These are phyloP conservation scores for Jamesozyma hellenica DNA, from an alignment of 805 yeast species.

Conservation along the genomic window DNA sequence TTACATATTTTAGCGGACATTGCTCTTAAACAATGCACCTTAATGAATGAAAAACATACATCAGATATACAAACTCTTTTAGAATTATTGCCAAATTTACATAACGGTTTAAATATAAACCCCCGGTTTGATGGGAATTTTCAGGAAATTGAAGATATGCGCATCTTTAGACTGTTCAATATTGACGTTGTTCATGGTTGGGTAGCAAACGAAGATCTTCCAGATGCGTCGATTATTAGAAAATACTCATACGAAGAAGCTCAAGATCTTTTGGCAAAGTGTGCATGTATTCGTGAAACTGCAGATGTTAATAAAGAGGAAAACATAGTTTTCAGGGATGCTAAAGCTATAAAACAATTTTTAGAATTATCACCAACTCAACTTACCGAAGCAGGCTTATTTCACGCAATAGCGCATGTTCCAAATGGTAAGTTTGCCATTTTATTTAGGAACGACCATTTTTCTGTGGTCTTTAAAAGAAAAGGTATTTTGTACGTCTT, in stretches of 20 bases:
- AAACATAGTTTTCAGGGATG: slow-evolving; percentile 20
- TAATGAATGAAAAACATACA: neutral
- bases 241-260: slow-evolving; percentile 46
- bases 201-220: slow-evolving; percentile 39
- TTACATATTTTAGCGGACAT: slow-evolving; percentile 1
- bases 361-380: slow-evolving; percentile 59
- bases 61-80: neutral
- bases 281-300: slow-evolving; percentile 27
- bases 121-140: slow-evolving; percentile 59
- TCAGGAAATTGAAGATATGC: slow-evolving; percentile 39
- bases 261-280: slow-evolving; percentile 44
- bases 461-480: slow-evolving; percentile 53
- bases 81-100: slow-evolving; percentile 47
- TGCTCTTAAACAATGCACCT: neutral
- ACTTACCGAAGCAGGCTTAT: slow-evolving; percentile 56
- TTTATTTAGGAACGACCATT: slow-evolving; percentile 85
- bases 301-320: slow-evolving; percentile 9
- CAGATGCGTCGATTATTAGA: slow-evolving; percentile 23
- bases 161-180: slow-evolving; percentile 47
- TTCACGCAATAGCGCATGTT: slow-evolving; percentile 35
- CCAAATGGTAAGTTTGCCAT: slow-evolving; percentile 48
- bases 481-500: slow-evolving; percentile 45
- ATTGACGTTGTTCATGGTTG: slow-evolving; percentile 73
- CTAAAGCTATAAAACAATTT: slow-evolving; percentile 33
- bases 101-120: slow-evolving; percentile 63